Base-by-base conservation (phyloP, 768 basidiomycete species). In the Trametes sanguinea region DNA sequence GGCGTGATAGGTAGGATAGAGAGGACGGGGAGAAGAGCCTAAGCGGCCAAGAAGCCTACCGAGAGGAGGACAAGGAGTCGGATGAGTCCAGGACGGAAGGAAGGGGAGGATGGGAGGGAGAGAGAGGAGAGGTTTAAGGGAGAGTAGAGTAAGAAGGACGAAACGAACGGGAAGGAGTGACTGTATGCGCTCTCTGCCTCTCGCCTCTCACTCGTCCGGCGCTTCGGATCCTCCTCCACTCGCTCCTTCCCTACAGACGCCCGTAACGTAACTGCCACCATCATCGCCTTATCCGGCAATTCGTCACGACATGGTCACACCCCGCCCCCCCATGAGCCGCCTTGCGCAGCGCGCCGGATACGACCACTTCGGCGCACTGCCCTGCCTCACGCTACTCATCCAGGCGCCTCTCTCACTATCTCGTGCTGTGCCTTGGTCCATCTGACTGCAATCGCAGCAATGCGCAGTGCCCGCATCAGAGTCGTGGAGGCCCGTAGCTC, bases 1-100 rank as follows among this genome's bases (percentile, higher is more conserved):
- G 62, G 62, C 57, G n/a, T 30, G 57, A 33, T 42, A 6, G 30
- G 42, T n/a, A 33, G 44, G 33, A 44, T 40, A 40, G 39, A 37
- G 43, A 29, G 22, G 6, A 40, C 42, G 30, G 2, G 44, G 40
- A 33, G 35, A n/a, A 37, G 27, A 17, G n/a, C 6, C 45, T 40
- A 11, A n/a, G 7, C 17, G 42, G 44, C 40, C n/a, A 22, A 13
- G 16, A 13, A 33, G 54, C 13, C 50, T 45, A 54, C 35, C 47
- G 27, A 39, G 14, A 46, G 11, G 27, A 27, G 33, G 22, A 5
- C n/a, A 13, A 3, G 35, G 10, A 32, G 13, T 44, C 22, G 16
- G 40, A 22, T 16, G 11, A 17, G 8, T 11, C 16, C 42, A 39
- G 39, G 35, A 35, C 17, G 53, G 27, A 32, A 16, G 39, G 46